Base-by-base conservation (phyloP, 371 early-diverging fungal species). In the Lichtheimia hyalospora region DNA sequence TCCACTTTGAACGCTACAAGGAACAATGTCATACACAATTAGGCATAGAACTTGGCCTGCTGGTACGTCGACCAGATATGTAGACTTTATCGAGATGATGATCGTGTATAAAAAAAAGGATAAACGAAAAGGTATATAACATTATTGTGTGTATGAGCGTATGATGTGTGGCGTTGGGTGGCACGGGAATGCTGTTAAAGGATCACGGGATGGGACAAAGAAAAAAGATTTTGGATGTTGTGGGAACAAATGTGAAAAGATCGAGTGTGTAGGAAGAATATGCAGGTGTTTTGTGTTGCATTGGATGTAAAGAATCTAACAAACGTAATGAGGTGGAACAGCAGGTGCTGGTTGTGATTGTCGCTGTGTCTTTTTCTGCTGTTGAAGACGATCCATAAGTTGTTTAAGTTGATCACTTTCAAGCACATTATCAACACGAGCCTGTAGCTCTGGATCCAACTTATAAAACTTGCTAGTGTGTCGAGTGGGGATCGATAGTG, bases 401-500 rank as follows among this genome's bases (percentile, higher is more conserved):
- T 27, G 44, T 49, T 44, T 39, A 18, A 57, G 25, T 24, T 57
- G 18, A 1, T 57, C 49, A 23, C 50, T 57, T 18, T 39, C 25
- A 20, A 57, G 46, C 16, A 57, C 48, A 41, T 40, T 39, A n/a
- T 57, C 58, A 25, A 57, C 58, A n/a, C 44, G 16, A 18, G 49
- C 58, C 50, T 57, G 58, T 16, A 57, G 42, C 28, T 49, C 49
- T 18, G 58, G 49, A 49, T 57, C 58, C 46, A 57, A 21, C 23
- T 48, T 20, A 20, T 57, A 57, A 49, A 34, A 49, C 40, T 57
- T 57, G 24, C 58, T 57, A 6, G 58, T 57, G 5, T 57, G 27
- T 28, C 58, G 58, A 15, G 16, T 42, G 3, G 58, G 58, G 21
- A 57, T 57, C 3, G 56, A 14, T 16, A 57, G 48, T 6, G 46